phyloP scores from a whole-genome alignment of 1,284 basidiomycete genomes.

The Ustilago xerochloae region DNA sequence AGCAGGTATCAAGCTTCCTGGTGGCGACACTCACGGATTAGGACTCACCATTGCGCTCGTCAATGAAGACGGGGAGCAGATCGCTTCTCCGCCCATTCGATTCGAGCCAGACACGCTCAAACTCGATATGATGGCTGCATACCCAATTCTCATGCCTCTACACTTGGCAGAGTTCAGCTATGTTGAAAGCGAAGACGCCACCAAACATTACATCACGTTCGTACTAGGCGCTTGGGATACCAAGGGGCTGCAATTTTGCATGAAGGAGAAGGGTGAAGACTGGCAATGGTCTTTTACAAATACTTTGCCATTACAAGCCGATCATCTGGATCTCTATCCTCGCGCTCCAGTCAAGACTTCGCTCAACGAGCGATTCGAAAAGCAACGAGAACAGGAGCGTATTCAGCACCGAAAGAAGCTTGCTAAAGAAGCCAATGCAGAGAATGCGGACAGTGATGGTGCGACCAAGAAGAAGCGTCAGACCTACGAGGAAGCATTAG shows the following conservation, averaged over 20 bases:
- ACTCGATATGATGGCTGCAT: slow-evolving; percentile 40
- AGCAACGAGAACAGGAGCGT: slow-evolving; percentile 11
- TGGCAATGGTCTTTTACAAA: slow-evolving; percentile 22
- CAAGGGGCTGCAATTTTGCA: slow-evolving; percentile 29
- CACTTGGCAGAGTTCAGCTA: slow-evolving; percentile 44
- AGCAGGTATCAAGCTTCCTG: slow-evolving; percentile 23
- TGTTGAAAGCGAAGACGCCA: slow-evolving; percentile 8
- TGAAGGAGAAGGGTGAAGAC: slow-evolving; percentile 35
- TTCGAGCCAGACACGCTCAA: slow-evolving; percentile 45
- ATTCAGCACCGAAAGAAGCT: slow-evolving; percentile 2
- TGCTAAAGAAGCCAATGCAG: neutral
- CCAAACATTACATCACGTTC: slow-evolving; percentile 16
- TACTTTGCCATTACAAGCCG: slow-evolving; percentile 14
- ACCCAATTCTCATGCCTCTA: slow-evolving; percentile 46
- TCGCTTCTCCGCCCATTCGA: slow-evolving; percentile 20
- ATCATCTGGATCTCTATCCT: slow-evolving; percentile 30
- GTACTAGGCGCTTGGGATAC: slow-evolving; percentile 43
- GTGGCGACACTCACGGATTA: slow-evolving; percentile 21
- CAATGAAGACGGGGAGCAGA: slow-evolving; percentile 24
- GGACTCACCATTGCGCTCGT: slow-evolving; percentile 20
- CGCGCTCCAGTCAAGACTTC: slow-evolving; percentile 24
- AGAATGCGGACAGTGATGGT: neutral
- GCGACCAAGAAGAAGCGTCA: neutral
- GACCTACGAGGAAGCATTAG: slow-evolving; percentile 17
- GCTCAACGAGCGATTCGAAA: slow-evolving; percentile 30